A percentile compares a stretch with the other conserved stretches of the same genome.
phyloP scores from a whole-genome alignment of 805 yeast species.

The Millerozyma acaciae region DNA sequence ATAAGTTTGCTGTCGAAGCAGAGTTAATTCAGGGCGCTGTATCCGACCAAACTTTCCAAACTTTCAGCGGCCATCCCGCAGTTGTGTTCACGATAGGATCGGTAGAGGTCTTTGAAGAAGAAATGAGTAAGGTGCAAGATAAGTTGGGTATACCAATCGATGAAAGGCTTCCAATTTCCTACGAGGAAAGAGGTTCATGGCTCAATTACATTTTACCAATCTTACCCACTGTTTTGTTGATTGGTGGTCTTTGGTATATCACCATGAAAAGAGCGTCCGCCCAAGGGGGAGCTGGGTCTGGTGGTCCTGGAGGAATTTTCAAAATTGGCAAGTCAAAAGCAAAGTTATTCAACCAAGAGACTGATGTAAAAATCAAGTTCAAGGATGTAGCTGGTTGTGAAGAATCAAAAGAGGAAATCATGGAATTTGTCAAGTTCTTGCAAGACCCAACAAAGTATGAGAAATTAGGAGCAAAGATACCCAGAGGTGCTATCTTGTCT shows the following conservation, averaged over 20 bases:
- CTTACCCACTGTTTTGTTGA: conserved; percentile 73
- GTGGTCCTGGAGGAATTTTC: conserved; percentile 55
- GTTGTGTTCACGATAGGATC: conserved; percentile 86
- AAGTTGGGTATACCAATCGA: conserved; percentile 60
- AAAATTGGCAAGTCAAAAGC: conserved; percentile 78
- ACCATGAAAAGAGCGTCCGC: conserved; percentile 50
- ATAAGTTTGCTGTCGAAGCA: conserved; percentile 69
- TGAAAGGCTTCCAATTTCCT: conserved; percentile 75
- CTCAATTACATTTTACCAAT: conserved; percentile 63
- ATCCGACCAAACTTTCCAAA: conserved; percentile 38
- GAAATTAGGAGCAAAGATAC: conserved; percentile 87
- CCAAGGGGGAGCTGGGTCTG: conserved; percentile 40
- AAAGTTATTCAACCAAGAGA: conserved; percentile 76
- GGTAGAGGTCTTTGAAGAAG: conserved; percentile 79
- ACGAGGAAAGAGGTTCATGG: conserved; percentile 64
- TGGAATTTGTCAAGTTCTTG: conserved; percentile 90
- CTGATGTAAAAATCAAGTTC: conserved; percentile 76
- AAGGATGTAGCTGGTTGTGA: conserved; percentile 93
- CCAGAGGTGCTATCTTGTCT: conserved; percentile 89
- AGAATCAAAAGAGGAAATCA: conserved; percentile 90
- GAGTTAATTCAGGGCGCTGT: conserved; percentile 49
- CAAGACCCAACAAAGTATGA: conserved; percentile 84
- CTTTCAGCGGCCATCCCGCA: conserved; percentile 35
- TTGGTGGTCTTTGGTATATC: conserved; percentile 75
- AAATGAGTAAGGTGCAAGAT: conserved; percentile 70